These are phyloP conservation scores for Rutstroemia sp. DNA, from an alignment of 2,329 filamentous ascomycete genomes.

Conservation along the genomic window DNA sequence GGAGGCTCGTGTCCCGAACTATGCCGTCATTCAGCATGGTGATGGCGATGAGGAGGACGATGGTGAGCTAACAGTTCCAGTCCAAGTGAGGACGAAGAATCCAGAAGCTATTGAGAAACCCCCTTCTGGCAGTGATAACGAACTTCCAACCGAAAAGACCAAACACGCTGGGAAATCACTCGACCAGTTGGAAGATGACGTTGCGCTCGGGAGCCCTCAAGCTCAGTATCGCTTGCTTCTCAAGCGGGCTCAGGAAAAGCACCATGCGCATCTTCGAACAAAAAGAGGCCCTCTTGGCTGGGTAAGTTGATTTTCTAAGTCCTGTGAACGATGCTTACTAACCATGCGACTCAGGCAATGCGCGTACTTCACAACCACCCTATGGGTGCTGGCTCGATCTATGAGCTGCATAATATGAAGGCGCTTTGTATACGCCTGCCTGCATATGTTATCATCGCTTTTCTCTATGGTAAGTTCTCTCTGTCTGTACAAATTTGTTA, in stretches of 20 bases:
- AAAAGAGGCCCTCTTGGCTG: constrained; percentile 65
- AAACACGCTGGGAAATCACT: constrained; percentile 41
- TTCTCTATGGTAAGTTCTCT: constrained; percentile 52
- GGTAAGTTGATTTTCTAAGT: constrained; percentile 33
- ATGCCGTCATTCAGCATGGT: constrained; percentile 13
- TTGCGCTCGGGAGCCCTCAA: constrained; percentile 39
- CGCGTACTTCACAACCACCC: constrained; percentile 67
- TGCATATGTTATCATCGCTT: constrained; percentile 53
- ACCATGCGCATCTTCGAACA: constrained; percentile 57
- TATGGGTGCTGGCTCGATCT: constrained; percentile 63
- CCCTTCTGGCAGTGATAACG: no score
- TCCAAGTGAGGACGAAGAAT: no score
- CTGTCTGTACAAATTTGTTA: no score
- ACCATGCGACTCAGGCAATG: constrained; percentile 41
- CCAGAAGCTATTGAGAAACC: no score
- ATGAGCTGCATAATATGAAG: constrained; percentile 66
- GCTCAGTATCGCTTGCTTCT: no score
- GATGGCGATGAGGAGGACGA: background rate
- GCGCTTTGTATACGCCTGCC: constrained; percentile 58
- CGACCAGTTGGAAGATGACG: constrained; percentile 52
- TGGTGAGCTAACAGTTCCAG: no score
- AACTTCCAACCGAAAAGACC: constrained; percentile 32
- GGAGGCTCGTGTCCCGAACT: background rate
- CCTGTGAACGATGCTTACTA: no score
- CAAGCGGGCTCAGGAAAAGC: constrained; percentile 34